Percentiles rank a stretch among this genome's conserved stretches.
These are phyloP conservation scores for Pterocarpus macrocarpus DNA, from an alignment of 306 rosid species.

Conservation along the genomic window DNA sequence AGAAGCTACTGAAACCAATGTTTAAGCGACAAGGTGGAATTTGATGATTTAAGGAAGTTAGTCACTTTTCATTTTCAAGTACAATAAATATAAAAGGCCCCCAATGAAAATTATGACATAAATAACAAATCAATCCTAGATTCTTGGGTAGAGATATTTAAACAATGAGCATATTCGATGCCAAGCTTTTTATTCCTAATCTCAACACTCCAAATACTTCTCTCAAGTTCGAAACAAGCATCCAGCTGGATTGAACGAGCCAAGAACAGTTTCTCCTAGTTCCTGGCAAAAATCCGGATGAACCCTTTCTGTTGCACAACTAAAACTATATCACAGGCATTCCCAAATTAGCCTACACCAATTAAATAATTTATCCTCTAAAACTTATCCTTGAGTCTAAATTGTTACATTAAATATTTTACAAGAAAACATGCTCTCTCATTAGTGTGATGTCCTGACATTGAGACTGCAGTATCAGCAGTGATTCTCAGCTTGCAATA, in stretches of 20 bases:
- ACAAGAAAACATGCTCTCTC: constrained; percentile 50
- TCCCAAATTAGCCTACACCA: constrained; percentile 37
- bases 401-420: constrained; percentile 55
- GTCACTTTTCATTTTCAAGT: no score
- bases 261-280: constrained; percentile 6
- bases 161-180: constrained; percentile 30
- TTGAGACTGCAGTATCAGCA: constrained; percentile 13
- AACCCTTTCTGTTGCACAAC: constrained; percentile 41
- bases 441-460: constrained; percentile 19
- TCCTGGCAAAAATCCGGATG: constrained; percentile 27
- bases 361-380: constrained; percentile 35
- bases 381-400: constrained; percentile 24
- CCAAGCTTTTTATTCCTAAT: constrained; percentile 49
- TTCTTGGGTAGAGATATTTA: background rate
- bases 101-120: background rate
- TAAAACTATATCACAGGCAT: constrained; percentile 39
- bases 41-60: no score
- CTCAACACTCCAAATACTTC: constrained; percentile 27
- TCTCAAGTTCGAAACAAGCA: constrained; percentile 24
- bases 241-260: constrained; percentile 41
- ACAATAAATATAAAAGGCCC: background rate
- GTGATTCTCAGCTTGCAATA: constrained; percentile 41
- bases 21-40: no score
- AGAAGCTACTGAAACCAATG: no score
- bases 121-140: background rate